Percentiles rank a stretch among this genome's conserved stretches.
Conservation (phyloP, 179 eudicot species). For the Amaranthus tricolor region DNA sequence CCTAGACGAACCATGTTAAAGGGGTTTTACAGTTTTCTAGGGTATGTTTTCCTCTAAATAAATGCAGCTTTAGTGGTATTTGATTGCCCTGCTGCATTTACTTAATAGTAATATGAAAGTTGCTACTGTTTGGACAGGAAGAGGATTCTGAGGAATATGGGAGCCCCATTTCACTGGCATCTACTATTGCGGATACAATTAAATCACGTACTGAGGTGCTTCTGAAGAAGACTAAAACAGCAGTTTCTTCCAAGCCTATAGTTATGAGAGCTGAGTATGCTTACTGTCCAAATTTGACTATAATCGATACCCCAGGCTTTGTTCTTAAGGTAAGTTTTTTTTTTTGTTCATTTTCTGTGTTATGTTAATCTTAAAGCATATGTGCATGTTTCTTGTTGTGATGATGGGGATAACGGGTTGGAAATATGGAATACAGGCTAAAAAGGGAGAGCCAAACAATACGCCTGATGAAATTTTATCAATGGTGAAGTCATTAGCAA, state of each 20-base stretch:
- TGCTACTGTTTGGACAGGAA: constrained; percentile 42
- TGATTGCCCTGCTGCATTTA: constrained; percentile 1
- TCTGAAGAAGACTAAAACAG: constrained; percentile 58
- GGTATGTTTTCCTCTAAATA: too few species aligned
- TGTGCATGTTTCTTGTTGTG: background rate
- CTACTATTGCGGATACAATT: constrained; percentile 82
- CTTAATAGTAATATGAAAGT: background rate
- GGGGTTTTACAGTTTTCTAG: too few species aligned
- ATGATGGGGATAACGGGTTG: constrained; percentile 11
- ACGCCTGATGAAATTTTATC: constrained; percentile 92
- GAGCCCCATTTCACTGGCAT: constrained; percentile 57
- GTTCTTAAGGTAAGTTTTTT: constrained; percentile 72
- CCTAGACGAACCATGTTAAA: too few species aligned
- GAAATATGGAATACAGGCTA: constrained; percentile 54
- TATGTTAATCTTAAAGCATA: background rate
- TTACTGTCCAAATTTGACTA: constrained; percentile 92
- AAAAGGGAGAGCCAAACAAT: constrained; percentile 93
- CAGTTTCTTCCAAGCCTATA: constrained; percentile 92
- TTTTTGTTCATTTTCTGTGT: background rate
- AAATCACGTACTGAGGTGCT: constrained; percentile 84
- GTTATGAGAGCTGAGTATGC: constrained; percentile 99
- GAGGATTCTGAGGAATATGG: constrained; percentile 98
- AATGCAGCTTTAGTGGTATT: too few species aligned
- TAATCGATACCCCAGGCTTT: constrained; percentile 97
- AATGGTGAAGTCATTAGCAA: constrained; percentile 96